Evolutionary conservation across 192 early-diverging fungal species (phyloP).

Genomic region (Coemansia sp.): DNA sequence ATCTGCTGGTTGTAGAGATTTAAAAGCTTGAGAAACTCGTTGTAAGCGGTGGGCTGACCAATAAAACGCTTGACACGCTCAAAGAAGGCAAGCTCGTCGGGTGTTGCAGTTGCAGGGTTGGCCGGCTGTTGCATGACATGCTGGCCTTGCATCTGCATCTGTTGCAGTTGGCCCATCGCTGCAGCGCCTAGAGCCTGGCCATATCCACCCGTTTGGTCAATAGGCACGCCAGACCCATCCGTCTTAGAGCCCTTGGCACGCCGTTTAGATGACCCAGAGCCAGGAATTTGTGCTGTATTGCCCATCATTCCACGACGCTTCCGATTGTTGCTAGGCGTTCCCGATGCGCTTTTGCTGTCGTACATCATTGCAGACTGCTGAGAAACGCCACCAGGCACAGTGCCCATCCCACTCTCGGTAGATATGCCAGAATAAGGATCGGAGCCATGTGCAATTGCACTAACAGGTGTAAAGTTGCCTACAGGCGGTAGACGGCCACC

Average conservation of each 20-base stretch:
- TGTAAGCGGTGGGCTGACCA: conserved; percentile 83
- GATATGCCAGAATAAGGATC: conserved; percentile 25
- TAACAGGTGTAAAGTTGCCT: conserved; percentile 57
- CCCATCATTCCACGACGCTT: conserved; percentile 41
- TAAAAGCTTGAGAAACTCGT: conserved; percentile 94
- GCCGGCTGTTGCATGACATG: conserved; percentile 18
- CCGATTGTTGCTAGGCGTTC: conserved; percentile 27
- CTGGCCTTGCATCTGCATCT: conserved; percentile 2
- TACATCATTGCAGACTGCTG: conserved; percentile 22
- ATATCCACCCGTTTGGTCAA: conserved; percentile 15
- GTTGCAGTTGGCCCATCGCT: conserved; percentile 3
- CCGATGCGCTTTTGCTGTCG: conserved; percentile 13
- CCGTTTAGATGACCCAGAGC: conserved; percentile 35
- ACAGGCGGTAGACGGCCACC: conserved; percentile 58
- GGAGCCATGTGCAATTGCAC: conserved; percentile 9
- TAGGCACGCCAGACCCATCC: conserved; percentile 13
- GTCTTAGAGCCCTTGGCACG: conserved; percentile 36
- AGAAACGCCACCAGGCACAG: conserved; percentile 4
- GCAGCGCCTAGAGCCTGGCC: conserved; percentile 8
- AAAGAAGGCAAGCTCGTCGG: conserved; percentile 92
- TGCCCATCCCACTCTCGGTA: conserved; percentile 2
- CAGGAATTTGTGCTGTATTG: conserved; percentile 25
- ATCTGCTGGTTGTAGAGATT: conserved; percentile 95
- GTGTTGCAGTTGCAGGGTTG: conserved; percentile 49
- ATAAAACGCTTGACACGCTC: conserved; percentile 87